These are phyloP conservation scores for Citropsis articulata DNA, from an alignment of 345 rosid species.

Conservation along the genomic window DNA sequence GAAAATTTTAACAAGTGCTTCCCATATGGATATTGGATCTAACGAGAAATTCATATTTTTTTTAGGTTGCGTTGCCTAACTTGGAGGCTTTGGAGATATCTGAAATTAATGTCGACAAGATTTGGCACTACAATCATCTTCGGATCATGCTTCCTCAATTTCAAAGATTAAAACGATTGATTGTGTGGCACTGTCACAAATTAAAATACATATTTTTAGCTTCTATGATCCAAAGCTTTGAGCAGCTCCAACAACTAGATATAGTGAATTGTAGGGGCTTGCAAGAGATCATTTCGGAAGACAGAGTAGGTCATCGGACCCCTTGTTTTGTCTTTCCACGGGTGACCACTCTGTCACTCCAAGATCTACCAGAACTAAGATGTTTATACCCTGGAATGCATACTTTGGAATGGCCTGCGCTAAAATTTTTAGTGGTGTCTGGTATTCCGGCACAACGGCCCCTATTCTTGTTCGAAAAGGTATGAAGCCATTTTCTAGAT, in stretches of 20 bases:
- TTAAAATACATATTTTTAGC: not conserved
- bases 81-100: not conserved
- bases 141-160: not conserved
- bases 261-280: accelerated
- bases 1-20: too few relatives aligned
- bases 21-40: too few relatives aligned
- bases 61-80: conserved; percentile 22
- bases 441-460: not conserved
- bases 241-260: not conserved
- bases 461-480: not conserved
- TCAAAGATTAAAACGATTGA: not conserved
- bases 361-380: not conserved
- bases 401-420: conserved; percentile 16
- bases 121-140: conserved; percentile 4
- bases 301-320: not conserved
- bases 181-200: accelerated
- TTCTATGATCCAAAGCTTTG: not conserved
- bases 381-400: conserved; percentile 22
- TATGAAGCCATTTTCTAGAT: not conserved
- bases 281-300: conserved; percentile 6
- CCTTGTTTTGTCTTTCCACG: conserved; percentile 17
- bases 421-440: too few relatives aligned
- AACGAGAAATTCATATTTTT: not conserved
- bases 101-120: not conserved
- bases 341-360: not conserved